Base-by-base conservation (phyloP, 108 stramenopile genomes). In the Skeletonema grethae region DNA sequence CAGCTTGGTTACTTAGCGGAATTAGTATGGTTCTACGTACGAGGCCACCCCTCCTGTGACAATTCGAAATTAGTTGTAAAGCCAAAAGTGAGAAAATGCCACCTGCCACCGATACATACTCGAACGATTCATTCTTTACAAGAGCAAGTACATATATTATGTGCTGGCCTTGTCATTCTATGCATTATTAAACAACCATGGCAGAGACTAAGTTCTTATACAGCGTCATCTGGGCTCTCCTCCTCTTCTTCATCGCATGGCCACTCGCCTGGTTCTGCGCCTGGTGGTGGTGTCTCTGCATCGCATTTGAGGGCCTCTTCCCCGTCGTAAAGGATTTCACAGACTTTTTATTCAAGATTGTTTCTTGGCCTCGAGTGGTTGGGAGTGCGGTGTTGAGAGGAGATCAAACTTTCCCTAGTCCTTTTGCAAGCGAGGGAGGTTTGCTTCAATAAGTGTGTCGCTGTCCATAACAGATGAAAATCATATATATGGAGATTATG, bases 211-310 rank as follows among this genome's bases (percentile, higher is more conserved):
- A 79, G 7, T 59, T 79, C 15, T 4, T 77, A 0, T 83, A 66
- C 60, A 74, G 55, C 41, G 60, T 79, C 38, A 31, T 83, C 45
- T 83, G 82, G 82, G 25, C 77, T 11, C 78, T 83, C 50, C 78
- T 83, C 57, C 82, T 83, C 59, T 30, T 83, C 57, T 83, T 83
- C 65, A 83, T 83, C 58, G 78, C 82, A 7, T 83, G 72, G 72
- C 83, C 83, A 7, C 39, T 84, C 0, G 38, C 83, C 4, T 80
- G 75, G 75, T 80, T 80, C 58, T 74, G 71, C 34, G 83, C 83
- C 0, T 72, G 75, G 75, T 80, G 74, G 68, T 84, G 79, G 79
- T 24, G 69, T 15, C 12, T 84, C 30, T 62, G 80, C 20, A 77
- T 84, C 39, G 56, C 83, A 2, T 75, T 84, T 57, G 83, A 84